phyloP scores from a whole-genome alignment of 2,329 filamentous ascomycete genomes.

The Helminthosporium solani region DNA sequence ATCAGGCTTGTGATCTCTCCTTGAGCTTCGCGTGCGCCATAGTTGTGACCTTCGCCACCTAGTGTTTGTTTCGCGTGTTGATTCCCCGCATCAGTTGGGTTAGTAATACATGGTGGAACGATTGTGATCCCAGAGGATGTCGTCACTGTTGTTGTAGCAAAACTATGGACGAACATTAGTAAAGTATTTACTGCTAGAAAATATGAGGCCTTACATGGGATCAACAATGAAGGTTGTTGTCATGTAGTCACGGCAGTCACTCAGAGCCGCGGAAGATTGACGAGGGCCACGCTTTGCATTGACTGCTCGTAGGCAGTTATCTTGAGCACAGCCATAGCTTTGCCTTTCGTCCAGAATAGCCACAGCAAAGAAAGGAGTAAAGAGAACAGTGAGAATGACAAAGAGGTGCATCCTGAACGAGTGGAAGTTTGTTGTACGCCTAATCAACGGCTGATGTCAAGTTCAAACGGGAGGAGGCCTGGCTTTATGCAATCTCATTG shows the following conservation, averaged over 20 bases:
- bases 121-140: background rate
- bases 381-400: conserved; percentile 10
- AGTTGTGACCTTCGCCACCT: background rate
- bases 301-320: conserved; percentile 29
- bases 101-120: conserved; percentile 2
- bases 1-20: conserved; percentile 10
- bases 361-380: conserved; percentile 14
- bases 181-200: background rate
- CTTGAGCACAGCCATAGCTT: conserved; percentile 13
- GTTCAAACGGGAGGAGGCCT: background rate
- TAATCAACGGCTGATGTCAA: background rate
- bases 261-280: conserved; percentile 15
- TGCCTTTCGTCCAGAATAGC: conserved; percentile 20
- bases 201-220: conserved; percentile 22
- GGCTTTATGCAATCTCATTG: conserved; percentile 4
- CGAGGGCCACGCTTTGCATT: conserved; percentile 18
- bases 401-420: conserved; percentile 26
- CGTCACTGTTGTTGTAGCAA: conserved; percentile 5
- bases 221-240: conserved; percentile 28
- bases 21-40: conserved; percentile 5
- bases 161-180: conserved; percentile 6
- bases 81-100: conserved; percentile 1
- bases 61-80: background rate
- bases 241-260: conserved; percentile 25
- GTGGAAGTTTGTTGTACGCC: background rate